phyloP scores from a whole-genome alignment of 768 basidiomycete species.

The Pulveroboletus sp. region DNA sequence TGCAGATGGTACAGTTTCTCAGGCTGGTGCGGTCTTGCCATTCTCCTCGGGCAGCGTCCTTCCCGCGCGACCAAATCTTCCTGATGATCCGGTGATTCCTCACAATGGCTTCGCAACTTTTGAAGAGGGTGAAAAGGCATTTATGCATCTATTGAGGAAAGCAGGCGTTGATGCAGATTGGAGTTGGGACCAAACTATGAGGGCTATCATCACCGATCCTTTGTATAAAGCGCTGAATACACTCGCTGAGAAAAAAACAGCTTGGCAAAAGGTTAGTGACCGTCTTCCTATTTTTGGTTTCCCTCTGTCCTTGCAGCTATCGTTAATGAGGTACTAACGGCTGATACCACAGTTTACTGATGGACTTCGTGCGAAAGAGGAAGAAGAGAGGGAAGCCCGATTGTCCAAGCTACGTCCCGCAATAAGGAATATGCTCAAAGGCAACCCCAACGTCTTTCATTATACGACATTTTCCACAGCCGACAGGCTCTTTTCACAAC shows the following conservation, averaged over 20 bases:
- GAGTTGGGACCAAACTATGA: conserved; percentile 99
- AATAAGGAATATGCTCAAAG: conserved; percentile 77
- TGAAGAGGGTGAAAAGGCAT: conserved; percentile 93
- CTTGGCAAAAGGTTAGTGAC: conserved; percentile 81
- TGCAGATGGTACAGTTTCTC: conserved; percentile 39
- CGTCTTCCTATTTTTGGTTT: neutral
- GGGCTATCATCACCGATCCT: conserved; percentile 97
- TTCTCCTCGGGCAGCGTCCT: conserved; percentile 55
- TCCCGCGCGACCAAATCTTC: conserved; percentile 73
- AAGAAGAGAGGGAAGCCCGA: conserved; percentile 79
- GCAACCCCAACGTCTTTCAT: conserved; percentile 84
- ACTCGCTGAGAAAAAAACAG: conserved; percentile 89
- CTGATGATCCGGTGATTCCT: conserved; percentile 84
- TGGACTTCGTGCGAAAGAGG: conserved; percentile 72
- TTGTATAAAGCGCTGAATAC: conserved; percentile 92
- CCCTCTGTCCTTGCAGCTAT: neutral
- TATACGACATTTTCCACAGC: conserved; percentile 90
- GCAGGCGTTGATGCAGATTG: conserved; percentile 87
- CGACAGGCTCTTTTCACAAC: conserved; percentile 77
- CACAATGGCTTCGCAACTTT: conserved; percentile 83
- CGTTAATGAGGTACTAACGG: conserved; percentile 6
- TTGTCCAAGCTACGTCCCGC: conserved; percentile 84
- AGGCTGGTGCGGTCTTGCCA: conserved; percentile 56
- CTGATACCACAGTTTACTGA: conserved; percentile 54
- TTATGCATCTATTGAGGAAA: conserved; percentile 83